Conservation (phyloP, 2,329 filamentous ascomycete species). For the Pseudogymnoascus sp. region DNA sequence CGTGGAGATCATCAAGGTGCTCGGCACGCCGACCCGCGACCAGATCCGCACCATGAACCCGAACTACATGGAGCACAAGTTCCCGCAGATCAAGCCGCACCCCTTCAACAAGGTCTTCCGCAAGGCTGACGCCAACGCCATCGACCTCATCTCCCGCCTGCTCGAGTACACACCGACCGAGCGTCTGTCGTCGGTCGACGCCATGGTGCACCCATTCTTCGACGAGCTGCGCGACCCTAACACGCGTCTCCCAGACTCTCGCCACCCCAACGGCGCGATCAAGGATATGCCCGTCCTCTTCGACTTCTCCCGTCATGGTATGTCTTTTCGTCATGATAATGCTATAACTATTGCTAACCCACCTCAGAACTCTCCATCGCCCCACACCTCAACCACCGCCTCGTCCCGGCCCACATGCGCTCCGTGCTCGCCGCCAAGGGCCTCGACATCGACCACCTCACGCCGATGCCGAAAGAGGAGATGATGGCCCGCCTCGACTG, state of each 20-base stretch:
- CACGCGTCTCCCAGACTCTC: slow-evolving; percentile 88
- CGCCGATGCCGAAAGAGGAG: slow-evolving; percentile 82
- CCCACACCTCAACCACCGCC: slow-evolving; percentile 74
- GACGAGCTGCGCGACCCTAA: slow-evolving; percentile 89
- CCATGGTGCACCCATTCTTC: slow-evolving; percentile 98
- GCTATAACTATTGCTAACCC: slow-evolving; percentile 14
- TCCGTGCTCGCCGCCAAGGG: slow-evolving; percentile 66
- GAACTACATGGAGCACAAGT: slow-evolving; percentile 99
- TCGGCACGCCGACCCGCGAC: slow-evolving; percentile 92
- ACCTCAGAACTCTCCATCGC: slow-evolving; percentile 86
- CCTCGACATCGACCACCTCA: slow-evolving; percentile 90
- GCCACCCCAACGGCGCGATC: slow-evolving; percentile 71
- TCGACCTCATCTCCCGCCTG: slow-evolving; percentile 87
- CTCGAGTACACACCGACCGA: slow-evolving; percentile 97
- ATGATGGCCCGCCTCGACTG: slow-evolving; percentile 98
- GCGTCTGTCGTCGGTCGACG: slow-evolving; percentile 84
- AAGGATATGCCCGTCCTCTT: slow-evolving; percentile 84
- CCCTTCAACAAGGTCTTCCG: slow-evolving; percentile 99
- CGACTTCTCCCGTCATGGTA: slow-evolving; percentile 91
- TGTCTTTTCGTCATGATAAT: slow-evolving; percentile 30
- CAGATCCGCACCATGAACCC: slow-evolving; percentile 99
- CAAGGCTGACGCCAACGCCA: slow-evolving; percentile 85
- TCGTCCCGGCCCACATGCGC: slow-evolving; percentile 79
- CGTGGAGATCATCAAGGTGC: slow-evolving; percentile 98
- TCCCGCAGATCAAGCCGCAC: slow-evolving; percentile 98